Base-by-base conservation (phyloP, 345 rosid genomes). In the Aquilaria sinensis region DNA sequence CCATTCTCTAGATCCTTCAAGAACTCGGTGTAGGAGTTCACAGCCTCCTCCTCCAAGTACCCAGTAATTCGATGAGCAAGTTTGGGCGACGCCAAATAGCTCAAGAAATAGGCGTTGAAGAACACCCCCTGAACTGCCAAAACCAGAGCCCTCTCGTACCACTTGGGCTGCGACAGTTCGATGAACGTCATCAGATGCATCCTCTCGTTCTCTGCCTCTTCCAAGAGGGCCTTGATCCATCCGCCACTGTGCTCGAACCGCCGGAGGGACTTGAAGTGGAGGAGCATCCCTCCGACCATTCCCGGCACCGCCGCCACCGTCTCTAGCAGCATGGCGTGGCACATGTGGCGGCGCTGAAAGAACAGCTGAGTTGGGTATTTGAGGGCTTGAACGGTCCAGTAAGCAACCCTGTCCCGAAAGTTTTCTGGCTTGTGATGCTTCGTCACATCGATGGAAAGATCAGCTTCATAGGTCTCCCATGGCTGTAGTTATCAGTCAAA, bases 121-220 rank as follows among this genome's bases (percentile, higher is more conserved):
- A 85, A 82, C 6, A 71, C 76, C 32, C 85, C 90, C 60, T 82
- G 85, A 29, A 85, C 90, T 0, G 80, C 74, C n/a, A 85, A 61
- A 31, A 85, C 83, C 11, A 85, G 65, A 1, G 82, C 85, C 0
- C 90, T 72, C 56, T 85, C 87, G 53, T 76, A 80, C 90, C 85
- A 80, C 60, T 73, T 53, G 43, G 90, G 90, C 50, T 77, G 51
- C 10, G 87, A 77, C 30, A 82, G 31, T 58, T 82, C 87, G 49
- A 80, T 69, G 79, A 85, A 82, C 53, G 85, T 85, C 87, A 85
- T 82, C 49, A 85, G 79, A 64, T 85, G 87, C 87, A 85, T 82
- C 16, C 87, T 77, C 79, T 85, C 85, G 65, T 85, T 85, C 66
- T 80, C 83, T 4, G 90, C 87, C 51, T 85, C 90, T 67, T 85